phyloP scores from a whole-genome alignment of 805 yeast genomes.

The Metschnikowia cubensis region DNA sequence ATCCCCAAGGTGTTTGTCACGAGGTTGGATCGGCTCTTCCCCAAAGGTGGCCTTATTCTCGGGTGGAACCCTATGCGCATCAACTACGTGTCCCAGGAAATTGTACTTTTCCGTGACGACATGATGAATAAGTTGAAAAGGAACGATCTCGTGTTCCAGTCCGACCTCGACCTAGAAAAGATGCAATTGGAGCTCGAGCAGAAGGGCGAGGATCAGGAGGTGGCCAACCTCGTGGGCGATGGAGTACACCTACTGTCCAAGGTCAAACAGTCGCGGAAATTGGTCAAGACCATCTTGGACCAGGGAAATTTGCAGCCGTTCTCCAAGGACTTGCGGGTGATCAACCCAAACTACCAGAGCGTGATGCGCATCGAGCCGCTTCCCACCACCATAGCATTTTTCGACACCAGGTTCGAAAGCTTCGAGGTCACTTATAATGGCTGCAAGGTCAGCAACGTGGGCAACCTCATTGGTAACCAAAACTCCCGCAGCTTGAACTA shows the following conservation, averaged over 20 bases:
- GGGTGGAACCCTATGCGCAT: conserved; percentile 77
- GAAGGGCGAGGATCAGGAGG: conserved; percentile 21
- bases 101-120: conserved; percentile 71
- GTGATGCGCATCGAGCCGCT: conserved; percentile 69
- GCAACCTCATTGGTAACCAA: conserved; percentile 42
- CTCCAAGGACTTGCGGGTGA: conserved; percentile 52
- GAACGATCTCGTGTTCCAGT: conserved; percentile 57
- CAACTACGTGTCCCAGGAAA: conserved; percentile 79
- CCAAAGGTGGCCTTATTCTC: conserved; percentile 26
- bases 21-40: conserved; percentile 52
- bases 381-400: conserved; percentile 60
- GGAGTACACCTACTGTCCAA: conserved; percentile 38
- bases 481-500: conserved; percentile 48
- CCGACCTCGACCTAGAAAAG: conserved; percentile 29
- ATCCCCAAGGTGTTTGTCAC: conserved; percentile 71
- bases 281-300: conserved; percentile 76
- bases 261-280: conserved; percentile 57
- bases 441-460: conserved; percentile 70
- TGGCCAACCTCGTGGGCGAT: conserved; percentile 16
- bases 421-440: conserved; percentile 80
- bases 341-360: conserved; percentile 68
- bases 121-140: conserved; percentile 65
- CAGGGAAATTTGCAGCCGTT: conserved; percentile 91
- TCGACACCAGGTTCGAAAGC: conserved; percentile 66
- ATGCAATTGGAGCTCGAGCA: conserved; percentile 20